A percentile compares a stretch with the other conserved stretches of the same genome.
Evolutionary conservation across 2,329 filamentous ascomycete species (phyloP).

Genomic region (Juglanconis juglandina): DNA sequence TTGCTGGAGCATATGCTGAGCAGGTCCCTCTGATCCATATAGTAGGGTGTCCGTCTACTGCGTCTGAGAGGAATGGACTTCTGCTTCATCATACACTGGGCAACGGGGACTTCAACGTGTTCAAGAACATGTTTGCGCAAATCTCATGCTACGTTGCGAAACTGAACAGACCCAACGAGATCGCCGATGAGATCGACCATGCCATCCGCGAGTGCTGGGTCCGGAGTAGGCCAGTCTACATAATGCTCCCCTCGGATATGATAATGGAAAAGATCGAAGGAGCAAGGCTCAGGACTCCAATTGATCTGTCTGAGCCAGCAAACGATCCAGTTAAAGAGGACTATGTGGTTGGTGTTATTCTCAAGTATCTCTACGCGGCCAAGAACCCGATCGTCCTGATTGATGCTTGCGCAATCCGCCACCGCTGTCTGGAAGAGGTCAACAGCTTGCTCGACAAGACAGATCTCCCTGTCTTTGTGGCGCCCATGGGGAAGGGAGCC

Average conservation of each 20-base stretch:
- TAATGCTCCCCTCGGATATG: conserved; percentile 80
- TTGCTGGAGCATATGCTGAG: conserved; percentile 26
- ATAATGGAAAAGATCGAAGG: conserved; percentile 73
- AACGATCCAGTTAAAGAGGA: conserved; percentile 73
- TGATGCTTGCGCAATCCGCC: conserved; percentile 78
- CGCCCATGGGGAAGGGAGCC: conserved; percentile 84
- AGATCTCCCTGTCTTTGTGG: conserved; percentile 76
- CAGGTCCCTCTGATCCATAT: conserved; percentile 27
- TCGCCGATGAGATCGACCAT: conserved; percentile 25
- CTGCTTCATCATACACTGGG: conserved; percentile 29
- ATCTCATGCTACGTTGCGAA: conserved; percentile 29
- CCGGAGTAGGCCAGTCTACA: conserved; percentile 74
- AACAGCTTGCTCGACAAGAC: conserved; percentile 71
- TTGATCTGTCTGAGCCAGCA: conserved; percentile 60
- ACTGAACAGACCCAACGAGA: conserved; percentile 24
- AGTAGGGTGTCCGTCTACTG: conserved; percentile 15
- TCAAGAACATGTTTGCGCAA: neutral
- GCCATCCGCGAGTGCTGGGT: conserved; percentile 55
- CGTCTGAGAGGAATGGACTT: conserved; percentile 8
- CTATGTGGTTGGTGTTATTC: conserved; percentile 76
- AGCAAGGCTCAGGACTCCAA: conserved; percentile 62
- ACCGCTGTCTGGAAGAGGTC: conserved; percentile 69
- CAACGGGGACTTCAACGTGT: conserved; percentile 26
- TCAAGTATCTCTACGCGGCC: conserved; percentile 69
- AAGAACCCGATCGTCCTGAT: conserved; percentile 75